phyloP scores from a whole-genome alignment of 176 grass and related monocot species.

The Chrysopogon serrulatus region DNA sequence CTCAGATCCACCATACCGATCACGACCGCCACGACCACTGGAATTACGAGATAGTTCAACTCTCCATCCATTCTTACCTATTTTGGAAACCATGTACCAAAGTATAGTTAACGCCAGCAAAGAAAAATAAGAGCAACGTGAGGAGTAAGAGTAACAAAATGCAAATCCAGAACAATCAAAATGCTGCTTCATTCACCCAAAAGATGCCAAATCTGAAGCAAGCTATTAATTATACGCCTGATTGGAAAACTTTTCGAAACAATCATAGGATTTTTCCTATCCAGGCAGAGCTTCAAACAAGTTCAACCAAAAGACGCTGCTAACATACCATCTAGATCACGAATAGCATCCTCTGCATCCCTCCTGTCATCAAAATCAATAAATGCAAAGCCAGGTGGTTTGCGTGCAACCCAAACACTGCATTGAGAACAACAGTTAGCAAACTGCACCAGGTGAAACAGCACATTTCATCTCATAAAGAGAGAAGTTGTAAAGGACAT shows the following conservation, averaged over 20 bases:
- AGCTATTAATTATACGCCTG: not conserved
- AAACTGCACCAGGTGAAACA: not conserved
- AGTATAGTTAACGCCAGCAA: not conserved
- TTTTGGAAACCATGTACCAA: slow-evolving; percentile 7
- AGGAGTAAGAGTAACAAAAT: not conserved
- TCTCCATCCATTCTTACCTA: slow-evolving; percentile 97
- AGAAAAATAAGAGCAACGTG: not conserved
- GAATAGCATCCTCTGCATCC: slow-evolving; percentile 89
- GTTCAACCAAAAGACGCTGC: not conserved
- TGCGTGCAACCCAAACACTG: slow-evolving; percentile 94
- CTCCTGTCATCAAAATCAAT: slow-evolving; percentile 88
- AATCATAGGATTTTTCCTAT: not conserved
- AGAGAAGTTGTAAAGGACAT: not conserved
- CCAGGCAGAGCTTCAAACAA: not conserved
- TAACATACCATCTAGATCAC: slow-evolving; percentile 82
- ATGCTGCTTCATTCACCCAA: not conserved
- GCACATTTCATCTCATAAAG: not conserved
- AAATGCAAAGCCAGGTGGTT: slow-evolving; percentile 96
- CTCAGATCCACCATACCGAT: slow-evolving; percentile 66
- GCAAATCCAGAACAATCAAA: not conserved
- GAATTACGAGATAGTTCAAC: slow-evolving; percentile 77
- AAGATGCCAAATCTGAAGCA: not conserved
- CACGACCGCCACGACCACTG: slow-evolving; percentile 59
- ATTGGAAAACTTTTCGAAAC: not conserved
- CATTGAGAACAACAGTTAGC: slow-evolving; percentile 27